Percentiles rank a stretch among this genome's conserved stretches.
Evolutionary conservation across 441 rosid species (phyloP).

Genomic region (Biscutella laevigata): DNA sequence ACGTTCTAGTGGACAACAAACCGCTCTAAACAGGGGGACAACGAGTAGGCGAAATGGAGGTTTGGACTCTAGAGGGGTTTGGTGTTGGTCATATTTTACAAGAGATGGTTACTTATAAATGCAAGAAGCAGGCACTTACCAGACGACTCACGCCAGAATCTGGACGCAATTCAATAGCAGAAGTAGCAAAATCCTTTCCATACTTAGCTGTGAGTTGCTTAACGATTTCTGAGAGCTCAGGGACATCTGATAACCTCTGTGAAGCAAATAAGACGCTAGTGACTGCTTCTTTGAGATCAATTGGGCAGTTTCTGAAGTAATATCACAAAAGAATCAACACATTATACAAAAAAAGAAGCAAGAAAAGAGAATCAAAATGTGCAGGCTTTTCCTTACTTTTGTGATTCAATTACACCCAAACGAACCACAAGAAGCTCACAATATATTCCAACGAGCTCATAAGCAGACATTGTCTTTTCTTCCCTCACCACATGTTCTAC

Average conservation of each 20-base stretch:
- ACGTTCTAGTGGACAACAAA: too few species aligned
- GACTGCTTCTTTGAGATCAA: slow-evolving; percentile 85
- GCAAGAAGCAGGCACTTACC: slow-evolving; percentile 36
- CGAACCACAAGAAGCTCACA: slow-evolving; percentile 84
- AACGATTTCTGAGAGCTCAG: slow-evolving; percentile 56
- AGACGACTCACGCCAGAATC: slow-evolving; percentile 85
- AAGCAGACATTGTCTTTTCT: slow-evolving; percentile 87
- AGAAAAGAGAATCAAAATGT: not conserved
- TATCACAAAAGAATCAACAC: slow-evolving; percentile 11
- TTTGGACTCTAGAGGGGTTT: too few species aligned
- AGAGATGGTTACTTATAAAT: too few species aligned
- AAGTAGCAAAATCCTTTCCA: slow-evolving; percentile 63
- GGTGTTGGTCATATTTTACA: too few species aligned
- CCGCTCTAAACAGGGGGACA: too few species aligned
- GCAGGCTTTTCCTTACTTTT: slow-evolving; percentile 42
- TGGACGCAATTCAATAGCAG: slow-evolving; percentile 72
- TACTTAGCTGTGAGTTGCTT: slow-evolving; percentile 68
- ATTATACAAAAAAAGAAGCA: not conserved
- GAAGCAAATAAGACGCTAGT: slow-evolving; percentile 71
- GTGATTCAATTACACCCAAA: slow-evolving; percentile 72
- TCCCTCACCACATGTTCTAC: slow-evolving; percentile 95
- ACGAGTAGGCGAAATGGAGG: too few species aligned
- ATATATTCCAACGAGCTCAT: slow-evolving; percentile 74
- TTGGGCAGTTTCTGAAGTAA: slow-evolving; percentile 62
- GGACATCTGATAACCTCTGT: slow-evolving; percentile 72